phyloP scores from a whole-genome alignment of 345 rosid genomes.

The Noccaea caerulescens region DNA sequence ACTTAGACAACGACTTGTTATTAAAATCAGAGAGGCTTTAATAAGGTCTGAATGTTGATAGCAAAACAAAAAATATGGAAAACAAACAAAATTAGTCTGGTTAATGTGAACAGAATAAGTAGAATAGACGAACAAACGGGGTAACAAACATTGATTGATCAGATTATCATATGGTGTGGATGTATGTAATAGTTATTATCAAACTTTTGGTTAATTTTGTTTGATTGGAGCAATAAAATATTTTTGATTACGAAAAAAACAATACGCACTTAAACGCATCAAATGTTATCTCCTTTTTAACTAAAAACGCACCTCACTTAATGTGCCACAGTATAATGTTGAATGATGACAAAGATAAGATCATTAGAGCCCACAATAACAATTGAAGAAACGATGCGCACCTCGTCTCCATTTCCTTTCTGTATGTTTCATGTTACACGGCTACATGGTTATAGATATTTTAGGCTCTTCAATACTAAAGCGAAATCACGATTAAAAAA shows the following conservation, averaged over 20 bases:
- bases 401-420: neutral
- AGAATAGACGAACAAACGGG: neutral
- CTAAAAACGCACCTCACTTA: slow-evolving; percentile 5
- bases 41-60: neutral
- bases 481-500: neutral
- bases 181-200: neutral
- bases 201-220: too few species aligned
- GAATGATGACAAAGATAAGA: neutral
- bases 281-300: neutral
- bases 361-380: slow-evolving; percentile 8
- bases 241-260: neutral
- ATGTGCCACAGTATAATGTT: neutral
- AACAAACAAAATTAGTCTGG: neutral
- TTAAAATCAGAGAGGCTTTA: neutral
- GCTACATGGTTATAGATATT: neutral
- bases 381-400: neutral
- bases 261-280: neutral
- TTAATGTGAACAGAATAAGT: neutral
- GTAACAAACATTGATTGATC: neutral
- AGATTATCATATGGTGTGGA: neutral
- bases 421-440: neutral
- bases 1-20: neutral
- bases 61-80: too few species aligned
- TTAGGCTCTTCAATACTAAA: neutral
- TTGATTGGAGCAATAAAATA: too few species aligned